Conservation (phyloP, 768 basidiomycete genomes). For the Tulasnella sp. region DNA sequence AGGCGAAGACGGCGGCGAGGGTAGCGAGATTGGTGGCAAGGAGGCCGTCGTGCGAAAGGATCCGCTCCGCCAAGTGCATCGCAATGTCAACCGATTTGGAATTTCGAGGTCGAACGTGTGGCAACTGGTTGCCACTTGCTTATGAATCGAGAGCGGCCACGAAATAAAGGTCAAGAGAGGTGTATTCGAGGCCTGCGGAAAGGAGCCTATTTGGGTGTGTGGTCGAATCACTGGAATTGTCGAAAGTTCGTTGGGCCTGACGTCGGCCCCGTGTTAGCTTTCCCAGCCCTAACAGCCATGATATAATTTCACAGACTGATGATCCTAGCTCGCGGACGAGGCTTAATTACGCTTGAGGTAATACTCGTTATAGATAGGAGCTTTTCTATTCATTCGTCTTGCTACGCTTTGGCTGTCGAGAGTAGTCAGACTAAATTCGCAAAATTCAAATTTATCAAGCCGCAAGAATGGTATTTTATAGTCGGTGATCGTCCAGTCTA, state of each 20-base stretch:
- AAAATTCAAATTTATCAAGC: neutral
- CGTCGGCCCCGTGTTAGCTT: conserved; percentile 2
- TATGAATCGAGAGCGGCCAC: neutral
- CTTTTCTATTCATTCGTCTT: neutral
- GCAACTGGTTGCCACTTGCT: neutral
- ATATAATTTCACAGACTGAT: neutral
- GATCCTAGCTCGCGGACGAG: neutral
- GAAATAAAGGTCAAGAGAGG: neutral
- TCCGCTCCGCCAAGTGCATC: conserved; percentile 1
- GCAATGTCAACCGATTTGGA: conserved; percentile 1
- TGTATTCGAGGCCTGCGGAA: neutral
- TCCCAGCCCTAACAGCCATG: neutral
- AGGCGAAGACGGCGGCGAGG: neutral
- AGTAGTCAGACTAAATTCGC: neutral
- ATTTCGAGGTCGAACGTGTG: neutral
- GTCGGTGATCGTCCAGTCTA: neutral
- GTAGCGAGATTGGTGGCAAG: neutral
- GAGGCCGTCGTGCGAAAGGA: conserved; percentile 5
- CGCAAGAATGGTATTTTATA: neutral
- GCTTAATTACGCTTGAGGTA: neutral
- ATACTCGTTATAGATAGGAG: neutral
- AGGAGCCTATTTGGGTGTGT: neutral
- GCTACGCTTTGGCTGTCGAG: neutral
- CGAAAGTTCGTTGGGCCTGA: neutral
- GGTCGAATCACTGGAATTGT: neutral